Evolutionary conservation across 805 yeast species (phyloP).

Genomic region (Barnettozyma siamensis): DNA sequence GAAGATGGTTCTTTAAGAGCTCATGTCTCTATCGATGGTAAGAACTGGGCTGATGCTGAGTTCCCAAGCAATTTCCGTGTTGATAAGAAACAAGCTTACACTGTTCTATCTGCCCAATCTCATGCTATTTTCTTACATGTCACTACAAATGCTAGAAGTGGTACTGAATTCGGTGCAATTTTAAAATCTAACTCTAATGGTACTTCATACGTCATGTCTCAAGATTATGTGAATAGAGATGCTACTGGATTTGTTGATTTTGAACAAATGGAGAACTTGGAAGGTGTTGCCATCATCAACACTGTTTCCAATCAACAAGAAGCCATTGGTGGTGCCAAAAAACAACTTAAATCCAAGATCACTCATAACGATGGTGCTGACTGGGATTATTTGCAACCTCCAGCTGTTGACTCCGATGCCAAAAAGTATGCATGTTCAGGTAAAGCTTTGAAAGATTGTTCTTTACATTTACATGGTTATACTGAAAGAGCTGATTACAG

Average conservation of each 20-base stretch:
- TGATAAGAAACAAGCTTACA: constrained; percentile 63
- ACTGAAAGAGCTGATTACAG: constrained; percentile 81
- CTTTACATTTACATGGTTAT: constrained; percentile 82
- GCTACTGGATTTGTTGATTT: constrained; percentile 75
- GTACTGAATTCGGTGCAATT: constrained; percentile 66
- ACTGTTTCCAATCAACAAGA: constrained; percentile 52
- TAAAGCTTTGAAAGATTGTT: constrained; percentile 52
- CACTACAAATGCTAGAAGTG: constrained; percentile 49
- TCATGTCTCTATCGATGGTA: constrained; percentile 74
- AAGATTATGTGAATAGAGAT: constrained; percentile 72
- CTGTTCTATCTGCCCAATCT: constrained; percentile 68
- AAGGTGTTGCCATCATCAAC: constrained; percentile 78
- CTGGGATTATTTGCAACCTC: constrained; percentile 73
- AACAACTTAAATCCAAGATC: constrained; percentile 63
- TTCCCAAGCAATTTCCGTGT: constrained; percentile 66
- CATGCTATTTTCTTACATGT: constrained; percentile 78
- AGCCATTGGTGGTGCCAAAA: constrained; percentile 39
- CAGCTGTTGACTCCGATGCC: constrained; percentile 56
- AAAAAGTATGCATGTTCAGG: constrained; percentile 49
- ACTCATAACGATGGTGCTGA: constrained; percentile 90
- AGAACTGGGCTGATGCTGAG: constrained; percentile 65
- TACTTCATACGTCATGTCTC: constrained; percentile 68
- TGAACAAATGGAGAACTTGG: constrained; percentile 75
- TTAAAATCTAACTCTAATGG: constrained; percentile 91
- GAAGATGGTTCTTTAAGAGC: constrained; percentile 55